A percentile compares a stretch with the other conserved stretches of the same genome.
These are phyloP conservation scores for Diaporthe vaccinii DNA, from an alignment of 2,329 filamentous ascomycete species.

Conservation along the genomic window DNA sequence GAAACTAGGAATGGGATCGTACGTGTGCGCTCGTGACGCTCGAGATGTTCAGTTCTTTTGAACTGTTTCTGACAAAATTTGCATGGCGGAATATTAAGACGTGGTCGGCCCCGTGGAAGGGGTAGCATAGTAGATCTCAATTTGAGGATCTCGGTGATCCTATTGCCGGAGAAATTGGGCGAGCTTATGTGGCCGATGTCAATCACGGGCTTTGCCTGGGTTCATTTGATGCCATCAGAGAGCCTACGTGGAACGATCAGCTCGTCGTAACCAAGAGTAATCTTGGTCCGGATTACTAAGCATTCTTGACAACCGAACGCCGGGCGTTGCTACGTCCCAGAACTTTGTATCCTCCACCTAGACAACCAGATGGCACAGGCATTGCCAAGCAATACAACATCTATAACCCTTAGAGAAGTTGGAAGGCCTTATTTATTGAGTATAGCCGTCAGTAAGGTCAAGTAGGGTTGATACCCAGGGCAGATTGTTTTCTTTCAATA, in stretches of 20 bases:
- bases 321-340: not conserved
- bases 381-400: not conserved
- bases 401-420: too few species aligned
- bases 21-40: conserved; percentile 20
- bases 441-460: too few species aligned
- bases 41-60: conserved; percentile 9
- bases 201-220: not conserved
- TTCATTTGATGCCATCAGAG: not conserved
- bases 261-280: not conserved
- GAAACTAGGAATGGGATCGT: not conserved
- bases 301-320: not conserved
- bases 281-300: not conserved
- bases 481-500: too few species aligned
- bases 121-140: not conserved
- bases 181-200: not conserved
- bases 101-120: not conserved
- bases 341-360: not conserved
- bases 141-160: not conserved
- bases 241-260: not conserved
- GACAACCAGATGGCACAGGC: not conserved
- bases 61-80: conserved; percentile 8
- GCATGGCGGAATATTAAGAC: not conserved
- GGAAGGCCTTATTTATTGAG: too few species aligned
- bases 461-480: too few species aligned
- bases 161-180: not conserved